Evolutionary conservation across 2,329 filamentous ascomycete genomes (phyloP).

Genomic region (Sarocladiaceae sp.): DNA sequence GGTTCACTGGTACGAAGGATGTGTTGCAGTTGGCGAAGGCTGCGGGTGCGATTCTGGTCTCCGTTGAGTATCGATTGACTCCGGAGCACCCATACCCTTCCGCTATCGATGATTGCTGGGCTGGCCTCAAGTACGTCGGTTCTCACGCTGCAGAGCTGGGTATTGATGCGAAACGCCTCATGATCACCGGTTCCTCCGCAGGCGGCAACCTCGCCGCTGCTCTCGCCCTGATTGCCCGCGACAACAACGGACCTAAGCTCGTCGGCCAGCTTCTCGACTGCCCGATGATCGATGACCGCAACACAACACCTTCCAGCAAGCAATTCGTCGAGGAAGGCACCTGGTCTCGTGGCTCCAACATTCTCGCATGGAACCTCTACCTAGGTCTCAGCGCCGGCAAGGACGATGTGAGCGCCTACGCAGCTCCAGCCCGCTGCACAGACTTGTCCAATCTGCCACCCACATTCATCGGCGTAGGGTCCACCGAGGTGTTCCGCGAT

Average conservation of each 20-base stretch:
- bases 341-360: slow-evolving; percentile 33
- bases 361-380: slow-evolving; percentile 35
- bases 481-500: slow-evolving; percentile 38
- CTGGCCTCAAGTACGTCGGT: slow-evolving; percentile 29
- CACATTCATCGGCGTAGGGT: slow-evolving; percentile 39
- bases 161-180: slow-evolving; percentile 34
- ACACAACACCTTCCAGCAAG: slow-evolving; percentile 23
- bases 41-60: slow-evolving; percentile 17
- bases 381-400: slow-evolving; percentile 30
- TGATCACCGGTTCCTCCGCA: slow-evolving; percentile 37
- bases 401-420: slow-evolving; percentile 28
- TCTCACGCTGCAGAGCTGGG: slow-evolving; percentile 32
- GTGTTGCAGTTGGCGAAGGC: slow-evolving; percentile 15
- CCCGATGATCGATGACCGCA: slow-evolving; percentile 43
- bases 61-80: slow-evolving; percentile 22
- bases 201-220: slow-evolving; percentile 37
- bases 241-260: slow-evolving; percentile 25
- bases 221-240: slow-evolving; percentile 32
- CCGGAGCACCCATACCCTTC: slow-evolving; percentile 20
- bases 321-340: slow-evolving; percentile 27
- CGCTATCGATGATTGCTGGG: slow-evolving; percentile 21
- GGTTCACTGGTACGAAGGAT: slow-evolving; percentile 18
- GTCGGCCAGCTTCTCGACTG: slow-evolving; percentile 38
- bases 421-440: slow-evolving; percentile 30
- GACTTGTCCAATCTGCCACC: slow-evolving; percentile 34